A percentile compares a stretch with the other conserved stretches of the same genome.
These are phyloP conservation scores for Pterocarpus santalinus DNA, from an alignment of 306 rosid species.

Conservation along the genomic window DNA sequence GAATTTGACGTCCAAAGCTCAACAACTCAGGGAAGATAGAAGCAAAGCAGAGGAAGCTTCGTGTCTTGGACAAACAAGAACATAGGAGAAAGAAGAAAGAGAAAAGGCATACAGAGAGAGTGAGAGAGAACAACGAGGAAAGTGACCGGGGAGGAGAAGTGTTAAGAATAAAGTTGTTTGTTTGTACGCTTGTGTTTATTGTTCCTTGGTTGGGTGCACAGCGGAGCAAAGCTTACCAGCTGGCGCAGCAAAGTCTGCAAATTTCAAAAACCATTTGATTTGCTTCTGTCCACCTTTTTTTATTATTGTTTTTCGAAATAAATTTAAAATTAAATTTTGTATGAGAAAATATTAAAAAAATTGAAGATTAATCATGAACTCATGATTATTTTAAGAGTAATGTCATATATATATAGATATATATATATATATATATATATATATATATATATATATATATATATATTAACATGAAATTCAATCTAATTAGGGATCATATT, in stretches of 20 bases:
- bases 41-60: conserved; percentile 42
- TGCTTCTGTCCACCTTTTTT: not conserved
- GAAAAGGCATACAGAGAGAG: not conserved
- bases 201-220: conserved; percentile 46
- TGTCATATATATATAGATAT: too few species aligned
- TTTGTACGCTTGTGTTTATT: conserved; percentile 51
- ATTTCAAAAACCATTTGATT: not conserved
- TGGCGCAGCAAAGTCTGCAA: not conserved
- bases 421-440: too few species aligned
- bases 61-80: conserved; percentile 12
- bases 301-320: too few species aligned
- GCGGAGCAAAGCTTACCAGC: conserved; percentile 50
- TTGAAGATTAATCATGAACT: not conserved
- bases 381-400: conserved; percentile 45
- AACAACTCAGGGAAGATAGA: not conserved
- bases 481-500: too few species aligned
- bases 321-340: not conserved
- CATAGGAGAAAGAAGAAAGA: conserved; percentile 14
- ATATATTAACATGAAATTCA: too few species aligned
- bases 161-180: conserved; percentile 36
- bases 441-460: too few species aligned
- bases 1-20: conserved; percentile 31
- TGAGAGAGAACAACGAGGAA: conserved; percentile 17
- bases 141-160: not conserved
- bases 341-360: not conserved